Evolutionary conservation across 129 eudicot genomes (phyloP), one percentile per base, ranked within the genome.

Genomic region (Ambrosia artemisiifolia): DNA sequence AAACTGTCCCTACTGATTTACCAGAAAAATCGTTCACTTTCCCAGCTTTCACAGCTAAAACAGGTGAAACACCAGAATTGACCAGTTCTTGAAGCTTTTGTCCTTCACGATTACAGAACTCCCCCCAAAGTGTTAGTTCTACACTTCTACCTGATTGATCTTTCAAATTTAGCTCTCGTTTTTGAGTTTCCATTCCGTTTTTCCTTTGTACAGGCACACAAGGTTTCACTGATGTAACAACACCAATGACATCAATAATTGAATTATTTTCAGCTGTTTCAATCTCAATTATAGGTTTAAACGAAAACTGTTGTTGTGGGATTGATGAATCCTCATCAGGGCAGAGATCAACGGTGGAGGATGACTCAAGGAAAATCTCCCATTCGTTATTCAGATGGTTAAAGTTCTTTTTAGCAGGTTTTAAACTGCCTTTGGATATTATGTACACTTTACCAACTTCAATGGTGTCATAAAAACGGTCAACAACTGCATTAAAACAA

Each of bases 131-230:
- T 11, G 99, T 88, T 73, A 95, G 66, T 59, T 94, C 99, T 3
- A 94, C 90, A 43, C 95, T 94, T 62, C 66, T 46, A 16, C 85
- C 91, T 8, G 99, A 90, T 64, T 86, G 88, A 77, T 95, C 99
- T 84, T 95, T 95, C 60, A 95, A 54, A 68, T 79, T 88, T 28
- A 95, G 65, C 49, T 82, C 81, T 79, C 99, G 83, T 82, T 91
- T 90, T 72, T 86, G 97, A 65, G 99, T 95, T 85, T 95, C 99
- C 96, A 95, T 90, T 56, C 99, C 99, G 61, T 90, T 95, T 74
- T 90, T 95, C 75, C 97, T 83, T 81, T 81, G 8, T 47, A 95
- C 83, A 9, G 99, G 91, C 5, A 90, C 93, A 40, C 89, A 90
- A 64, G 99, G 99, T 42, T 90, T 83, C 59, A 95, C 96, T 43